Conservation (phyloP, 2,329 filamentous ascomycete species). For the Diaporthe citrichinensis region DNA sequence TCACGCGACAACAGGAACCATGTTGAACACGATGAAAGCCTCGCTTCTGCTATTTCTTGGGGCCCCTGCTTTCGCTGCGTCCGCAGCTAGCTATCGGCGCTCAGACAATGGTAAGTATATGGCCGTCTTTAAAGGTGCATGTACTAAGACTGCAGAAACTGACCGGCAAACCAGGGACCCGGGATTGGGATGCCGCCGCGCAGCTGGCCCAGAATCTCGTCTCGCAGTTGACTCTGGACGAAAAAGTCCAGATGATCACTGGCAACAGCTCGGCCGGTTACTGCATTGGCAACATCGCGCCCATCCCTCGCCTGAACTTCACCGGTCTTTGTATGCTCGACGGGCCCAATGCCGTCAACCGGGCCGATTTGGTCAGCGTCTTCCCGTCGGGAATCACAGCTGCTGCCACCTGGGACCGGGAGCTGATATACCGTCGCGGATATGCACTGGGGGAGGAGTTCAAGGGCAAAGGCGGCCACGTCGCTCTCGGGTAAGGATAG, state of each 20-base stretch:
- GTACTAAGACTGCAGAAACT: neutral
- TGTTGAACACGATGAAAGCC: neutral
- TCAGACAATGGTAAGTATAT: neutral
- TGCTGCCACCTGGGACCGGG: constrained; percentile 84
- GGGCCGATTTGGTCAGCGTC: constrained; percentile 66
- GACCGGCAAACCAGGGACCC: neutral
- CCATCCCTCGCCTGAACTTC: constrained; percentile 20
- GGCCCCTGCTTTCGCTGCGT: neutral
- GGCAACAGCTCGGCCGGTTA: neutral
- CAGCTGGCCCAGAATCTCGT: neutral
- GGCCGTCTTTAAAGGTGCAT: no score
- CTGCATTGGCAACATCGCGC: constrained; percentile 2
- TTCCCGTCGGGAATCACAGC: constrained; percentile 86
- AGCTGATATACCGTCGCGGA: constrained; percentile 79
- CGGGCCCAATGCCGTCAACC: constrained; percentile 12
- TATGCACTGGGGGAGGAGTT: constrained; percentile 79
- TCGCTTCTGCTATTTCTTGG: neutral
- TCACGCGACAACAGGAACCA: neutral
- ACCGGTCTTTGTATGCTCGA: constrained; percentile 7
- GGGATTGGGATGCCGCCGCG: constrained; percentile 7
- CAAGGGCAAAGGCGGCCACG: constrained; percentile 78
- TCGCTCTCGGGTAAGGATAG: constrained; percentile 70
- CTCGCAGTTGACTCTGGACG: constrained; percentile 22
- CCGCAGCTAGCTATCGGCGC: neutral
- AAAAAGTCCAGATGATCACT: constrained; percentile 19